Evolutionary conservation across 352 stramenopile genomes (phyloP).

Genomic region (Blastocystis sp.): DNA sequence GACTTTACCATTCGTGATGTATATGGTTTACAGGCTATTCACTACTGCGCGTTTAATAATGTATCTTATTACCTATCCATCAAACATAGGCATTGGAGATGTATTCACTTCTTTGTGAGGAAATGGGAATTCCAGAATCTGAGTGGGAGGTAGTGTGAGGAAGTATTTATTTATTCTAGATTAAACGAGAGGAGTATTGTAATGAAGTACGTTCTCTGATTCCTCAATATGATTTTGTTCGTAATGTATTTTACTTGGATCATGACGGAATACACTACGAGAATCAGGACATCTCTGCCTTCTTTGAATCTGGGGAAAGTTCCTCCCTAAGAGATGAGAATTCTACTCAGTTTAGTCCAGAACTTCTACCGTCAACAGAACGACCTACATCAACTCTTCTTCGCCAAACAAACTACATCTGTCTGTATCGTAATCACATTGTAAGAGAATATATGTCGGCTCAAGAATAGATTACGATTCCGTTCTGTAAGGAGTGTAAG

Average conservation of each 20-base stretch:
- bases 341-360: no score
- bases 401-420: background rate
- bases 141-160: slow-evolving; percentile 1
- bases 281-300: background rate
- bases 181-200: background rate
- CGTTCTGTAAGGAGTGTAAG: background rate
- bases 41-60: background rate
- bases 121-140: background rate
- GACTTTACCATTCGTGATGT: slow-evolving; percentile 1
- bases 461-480: background rate
- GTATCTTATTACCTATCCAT: background rate
- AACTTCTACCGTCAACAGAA: background rate
- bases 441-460: background rate
- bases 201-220: background rate
- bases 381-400: background rate
- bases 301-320: background rate
- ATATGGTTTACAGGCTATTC: slow-evolving; percentile 18
- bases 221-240: background rate
- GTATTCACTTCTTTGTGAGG: slow-evolving; percentile 11
- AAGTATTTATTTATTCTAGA: background rate
- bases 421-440: background rate
- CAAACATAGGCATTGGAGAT: background rate
- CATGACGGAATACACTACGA: background rate
- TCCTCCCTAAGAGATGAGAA: no score
- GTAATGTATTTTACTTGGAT: background rate